These are phyloP conservation scores for Linderniella brevidens DNA, from an alignment of 257 asterid species.

Conservation along the genomic window DNA sequence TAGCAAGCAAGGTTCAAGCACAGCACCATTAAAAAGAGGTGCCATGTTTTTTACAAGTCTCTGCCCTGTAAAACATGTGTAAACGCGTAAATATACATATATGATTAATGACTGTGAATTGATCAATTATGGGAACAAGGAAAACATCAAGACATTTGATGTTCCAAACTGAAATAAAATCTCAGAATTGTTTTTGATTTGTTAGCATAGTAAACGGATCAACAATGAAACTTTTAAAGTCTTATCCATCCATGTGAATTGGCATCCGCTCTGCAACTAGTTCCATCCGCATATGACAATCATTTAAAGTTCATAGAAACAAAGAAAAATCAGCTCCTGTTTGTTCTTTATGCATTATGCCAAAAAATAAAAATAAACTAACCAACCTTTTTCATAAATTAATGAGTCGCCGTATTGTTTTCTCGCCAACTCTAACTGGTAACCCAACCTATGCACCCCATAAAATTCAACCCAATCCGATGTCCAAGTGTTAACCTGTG, in stretches of 20 bases:
- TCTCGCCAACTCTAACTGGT: constrained; percentile 64
- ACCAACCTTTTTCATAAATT: constrained; percentile 63
- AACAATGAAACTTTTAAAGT: no score
- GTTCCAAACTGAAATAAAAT: neutral
- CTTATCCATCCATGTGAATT: no score
- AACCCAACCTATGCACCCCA: constrained; percentile 79
- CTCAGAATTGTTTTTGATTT: no score
- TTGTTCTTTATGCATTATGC: no score
- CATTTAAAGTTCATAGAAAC: no score
- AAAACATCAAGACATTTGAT: no score
- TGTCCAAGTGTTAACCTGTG: constrained; percentile 88
- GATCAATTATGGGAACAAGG: neutral
- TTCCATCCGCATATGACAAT: no score
- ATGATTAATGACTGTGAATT: neutral
- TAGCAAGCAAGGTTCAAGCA: constrained; percentile 71
- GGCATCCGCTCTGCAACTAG: no score
- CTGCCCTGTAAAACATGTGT: constrained; percentile 26
- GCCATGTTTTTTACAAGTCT: constrained; percentile 72
- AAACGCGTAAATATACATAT: neutral
- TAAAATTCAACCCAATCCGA: constrained; percentile 75
- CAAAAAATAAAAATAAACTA: neutral
- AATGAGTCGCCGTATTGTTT: constrained; percentile 72
- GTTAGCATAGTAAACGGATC: no score
- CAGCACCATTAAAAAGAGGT: constrained; percentile 52
- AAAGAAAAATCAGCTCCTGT: no score